Evolutionary conservation across 768 basidiomycete genomes (phyloP), one percentile per base, ranked within the genome.

Genomic region (Leccinum subgranulosum): DNA sequence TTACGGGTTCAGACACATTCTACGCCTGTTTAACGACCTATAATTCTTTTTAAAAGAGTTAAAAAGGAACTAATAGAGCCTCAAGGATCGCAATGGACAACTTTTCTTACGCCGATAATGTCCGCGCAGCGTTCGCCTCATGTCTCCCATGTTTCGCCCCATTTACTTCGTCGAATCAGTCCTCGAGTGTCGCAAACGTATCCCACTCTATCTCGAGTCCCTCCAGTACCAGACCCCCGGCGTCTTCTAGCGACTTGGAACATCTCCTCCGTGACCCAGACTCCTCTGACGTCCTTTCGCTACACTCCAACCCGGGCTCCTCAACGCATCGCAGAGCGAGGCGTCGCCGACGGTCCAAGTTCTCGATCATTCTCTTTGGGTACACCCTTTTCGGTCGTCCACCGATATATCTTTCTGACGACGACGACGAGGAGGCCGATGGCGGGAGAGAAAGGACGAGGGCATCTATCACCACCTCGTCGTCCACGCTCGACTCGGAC

Each of bases 361-460:
- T 52, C 63, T 68, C 60, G 72, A 81, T 88, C 63, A 81, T 78
- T 9, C 65, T 90, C 8, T 88, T 88, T 57, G 88, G 88, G 6
- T 87, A 74, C 60, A 76, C 85, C 52, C 75, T 88, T 3, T 88
- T 90, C 60, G 88, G 88, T n/a, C 76, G 77, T 21, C 77, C 77
- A 7, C 77, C 83, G 0, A 83, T 89, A 51, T 80, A 82, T 46
- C 77, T 87, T n/a, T 76, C 81, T 11, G 78, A 79, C 14, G 85
- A 85, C 4, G 78, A 79, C 10, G 79, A 76, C 11, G 76, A 80
- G 4, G 71, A 67, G 12, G 4, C 3, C n/a, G 53, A n/a, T 8
- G 25, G 31, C 49, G 51, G 59, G 49, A 61, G 52, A 64, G 70
- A 31, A 62, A 70, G 33, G 65, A 71, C 31, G 61, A 70, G 33